These are phyloP conservation scores for Globisporangium acanthophoron DNA, from an alignment of 352 stramenopile genomes.

Conservation along the genomic window DNA sequence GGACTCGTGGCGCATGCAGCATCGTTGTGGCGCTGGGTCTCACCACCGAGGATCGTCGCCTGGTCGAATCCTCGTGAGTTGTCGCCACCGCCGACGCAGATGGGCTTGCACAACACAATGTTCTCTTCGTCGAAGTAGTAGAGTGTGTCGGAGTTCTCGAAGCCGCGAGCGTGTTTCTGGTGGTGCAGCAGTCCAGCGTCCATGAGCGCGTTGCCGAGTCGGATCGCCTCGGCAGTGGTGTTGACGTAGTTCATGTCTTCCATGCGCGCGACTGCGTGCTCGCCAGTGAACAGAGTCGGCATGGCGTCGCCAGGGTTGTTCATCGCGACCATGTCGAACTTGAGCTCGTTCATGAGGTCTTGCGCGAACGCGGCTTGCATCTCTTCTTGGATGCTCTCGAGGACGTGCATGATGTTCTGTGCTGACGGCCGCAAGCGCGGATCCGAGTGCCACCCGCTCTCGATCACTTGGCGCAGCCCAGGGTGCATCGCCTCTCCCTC, in stretches of 20 bases:
- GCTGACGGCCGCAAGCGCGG: conserved; percentile 17
- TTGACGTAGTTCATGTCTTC: conserved; percentile 9
- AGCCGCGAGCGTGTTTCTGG: conserved; percentile 20
- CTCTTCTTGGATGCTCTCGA: conserved; percentile 29
- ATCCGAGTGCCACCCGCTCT: conserved; percentile 22
- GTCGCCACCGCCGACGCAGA: conserved; percentile 19
- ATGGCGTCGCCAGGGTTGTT: conserved; percentile 1
- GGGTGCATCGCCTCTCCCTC: conserved; percentile 12
- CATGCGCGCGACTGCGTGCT: conserved; percentile 16
- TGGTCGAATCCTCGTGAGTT: background rate
- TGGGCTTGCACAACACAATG: conserved; percentile 20
- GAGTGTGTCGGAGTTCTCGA: conserved; percentile 16
- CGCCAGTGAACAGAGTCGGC: conserved; percentile 20
- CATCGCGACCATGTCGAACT: conserved; percentile 6
- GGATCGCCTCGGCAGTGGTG: conserved; percentile 20
- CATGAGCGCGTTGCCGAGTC: conserved; percentile 32
- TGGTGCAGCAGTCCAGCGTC: conserved; percentile 28
- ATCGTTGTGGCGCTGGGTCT: background rate
- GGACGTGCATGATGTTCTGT: conserved; percentile 17
- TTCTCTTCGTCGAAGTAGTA: conserved; percentile 29
- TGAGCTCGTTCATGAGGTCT: conserved; percentile 16
- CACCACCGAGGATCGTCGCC: background rate
- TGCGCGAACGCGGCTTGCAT: conserved; percentile 14
- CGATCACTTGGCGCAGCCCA: conserved; percentile 18
- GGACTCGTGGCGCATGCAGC: background rate